Percentiles rank a stretch among this genome's conserved stretches.
Conservation (phyloP, 768 basidiomycete genomes). For the Astraeus odoratus region DNA sequence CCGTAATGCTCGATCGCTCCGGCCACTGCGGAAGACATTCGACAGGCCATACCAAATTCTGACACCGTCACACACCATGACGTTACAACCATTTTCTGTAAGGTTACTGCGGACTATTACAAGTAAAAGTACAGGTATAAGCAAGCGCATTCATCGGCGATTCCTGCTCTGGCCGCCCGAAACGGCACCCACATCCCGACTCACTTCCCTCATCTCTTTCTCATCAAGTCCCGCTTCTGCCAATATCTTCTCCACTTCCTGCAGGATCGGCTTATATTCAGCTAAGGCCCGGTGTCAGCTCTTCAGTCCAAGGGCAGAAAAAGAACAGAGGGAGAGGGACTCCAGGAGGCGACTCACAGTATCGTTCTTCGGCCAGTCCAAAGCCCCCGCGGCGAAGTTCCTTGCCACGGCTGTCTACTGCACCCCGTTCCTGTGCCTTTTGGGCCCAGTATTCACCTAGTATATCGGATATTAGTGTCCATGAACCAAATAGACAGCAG, state of each 20-base stretch:
- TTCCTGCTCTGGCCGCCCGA: constrained; percentile 46
- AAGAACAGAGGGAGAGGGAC: neutral
- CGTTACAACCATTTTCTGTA: too few relatives aligned
- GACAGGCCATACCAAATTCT: too few relatives aligned
- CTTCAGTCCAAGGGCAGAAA: neutral
- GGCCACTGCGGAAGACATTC: too few relatives aligned
- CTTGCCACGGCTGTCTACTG: constrained; percentile 67
- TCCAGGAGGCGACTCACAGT: constrained; percentile 42
- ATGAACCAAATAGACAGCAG: neutral
- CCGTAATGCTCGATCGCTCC: too few relatives aligned
- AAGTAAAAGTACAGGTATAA: neutral
- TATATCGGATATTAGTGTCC: neutral
- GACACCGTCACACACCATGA: too few relatives aligned
- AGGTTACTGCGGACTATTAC: too few relatives aligned
- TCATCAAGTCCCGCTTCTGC: constrained; percentile 81
- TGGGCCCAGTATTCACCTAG: constrained; percentile 79
- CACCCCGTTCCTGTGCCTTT: constrained; percentile 43
- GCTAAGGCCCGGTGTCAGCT: constrained; percentile 31
- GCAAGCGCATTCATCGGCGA: constrained; percentile 25
- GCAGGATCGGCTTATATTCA: constrained; percentile 75
- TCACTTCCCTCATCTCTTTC: constrained; percentile 55
- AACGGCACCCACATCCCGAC: constrained; percentile 40
- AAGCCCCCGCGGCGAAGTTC: constrained; percentile 74
- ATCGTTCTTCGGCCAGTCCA: constrained; percentile 62
- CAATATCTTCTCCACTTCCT: constrained; percentile 78